A percentile compares a stretch with the other conserved stretches of the same genome.
Conservation (phyloP, 768 basidiomycete genomes). For the Lactifluus rugatus region DNA sequence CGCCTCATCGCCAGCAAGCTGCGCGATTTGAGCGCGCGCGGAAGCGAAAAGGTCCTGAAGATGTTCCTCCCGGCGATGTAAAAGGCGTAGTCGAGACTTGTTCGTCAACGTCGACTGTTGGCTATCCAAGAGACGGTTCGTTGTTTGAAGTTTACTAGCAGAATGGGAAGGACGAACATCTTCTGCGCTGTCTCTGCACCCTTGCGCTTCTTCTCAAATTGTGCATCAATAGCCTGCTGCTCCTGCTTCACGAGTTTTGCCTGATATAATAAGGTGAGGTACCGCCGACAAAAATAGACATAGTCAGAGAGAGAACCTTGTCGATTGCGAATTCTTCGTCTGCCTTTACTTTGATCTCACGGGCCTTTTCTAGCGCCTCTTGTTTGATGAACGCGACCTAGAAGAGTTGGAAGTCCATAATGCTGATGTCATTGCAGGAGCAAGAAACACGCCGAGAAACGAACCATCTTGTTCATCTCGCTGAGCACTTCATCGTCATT, state of each 20-base stretch:
- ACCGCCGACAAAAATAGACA: not conserved
- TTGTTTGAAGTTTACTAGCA: not conserved
- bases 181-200: conserved; percentile 90
- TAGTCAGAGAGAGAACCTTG: conserved; percentile 45
- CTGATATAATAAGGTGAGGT: conserved; percentile 32
- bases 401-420: not conserved
- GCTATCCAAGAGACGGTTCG: conserved; percentile 31
- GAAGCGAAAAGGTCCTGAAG: conserved; percentile 79
- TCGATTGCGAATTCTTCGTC: conserved; percentile 99
- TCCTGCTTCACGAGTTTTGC: conserved; percentile 97
- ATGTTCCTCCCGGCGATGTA: conserved; percentile 87
- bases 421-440: not conserved
- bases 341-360: conserved; percentile 95
- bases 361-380: conserved; percentile 93
- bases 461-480: conserved; percentile 99
- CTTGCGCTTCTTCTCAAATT: conserved; percentile 94
- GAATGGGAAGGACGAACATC: conserved; percentile 50
- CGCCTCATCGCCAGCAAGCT: conserved; percentile 52
- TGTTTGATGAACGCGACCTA: conserved; percentile 96
- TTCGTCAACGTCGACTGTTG: conserved; percentile 95
- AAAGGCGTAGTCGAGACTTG: conserved; percentile 83
- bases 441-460: conserved; percentile 18
- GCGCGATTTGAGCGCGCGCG: conserved; percentile 52
- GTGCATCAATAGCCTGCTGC: conserved; percentile 86
- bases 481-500: conserved; percentile 92